Conservation (phyloP, 129 eudicot genomes). For the Flaveria robusta region DNA sequence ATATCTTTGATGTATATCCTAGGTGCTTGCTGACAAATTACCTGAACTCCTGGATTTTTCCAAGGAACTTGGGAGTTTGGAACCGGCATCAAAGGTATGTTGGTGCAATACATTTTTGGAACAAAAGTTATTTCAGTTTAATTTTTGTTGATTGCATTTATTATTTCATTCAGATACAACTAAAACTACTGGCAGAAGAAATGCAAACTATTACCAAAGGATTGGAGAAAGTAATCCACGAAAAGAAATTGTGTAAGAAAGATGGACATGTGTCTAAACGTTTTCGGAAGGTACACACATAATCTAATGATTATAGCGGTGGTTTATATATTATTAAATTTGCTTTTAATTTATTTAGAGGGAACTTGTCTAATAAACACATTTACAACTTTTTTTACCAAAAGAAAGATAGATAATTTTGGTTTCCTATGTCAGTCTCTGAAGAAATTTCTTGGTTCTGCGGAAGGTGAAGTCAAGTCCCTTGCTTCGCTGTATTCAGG, state of each 20-base stretch:
- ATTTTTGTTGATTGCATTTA: constrained; percentile 13
- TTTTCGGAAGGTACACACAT: constrained; percentile 58
- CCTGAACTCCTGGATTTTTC: constrained; percentile 94
- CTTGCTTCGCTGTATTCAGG: constrained; percentile 70
- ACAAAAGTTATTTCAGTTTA: constrained; percentile 2
- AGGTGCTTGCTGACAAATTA: constrained; percentile 87
- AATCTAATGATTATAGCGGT: neutral
- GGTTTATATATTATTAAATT: constrained; percentile 5
- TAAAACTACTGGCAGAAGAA: constrained; percentile 77
- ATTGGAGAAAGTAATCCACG: constrained; percentile 76
- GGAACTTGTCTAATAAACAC: neutral
- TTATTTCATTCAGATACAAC: constrained; percentile 57
- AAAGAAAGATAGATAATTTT: neutral
- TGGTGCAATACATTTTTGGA: constrained; percentile 4
- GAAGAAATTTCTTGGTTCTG: constrained; percentile 74
- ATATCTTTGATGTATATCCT: constrained; percentile 20
- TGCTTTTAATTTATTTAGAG: neutral
- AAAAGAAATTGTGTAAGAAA: constrained; percentile 69
- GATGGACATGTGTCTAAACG: constrained; percentile 78
- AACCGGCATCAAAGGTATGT: constrained; percentile 79
- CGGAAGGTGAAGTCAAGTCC: constrained; percentile 83
- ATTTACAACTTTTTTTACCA: neutral
- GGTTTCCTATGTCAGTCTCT: constrained; percentile 51
- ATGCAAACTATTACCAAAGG: constrained; percentile 88
- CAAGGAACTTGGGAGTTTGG: constrained; percentile 81